Evolutionary conservation across 306 rosid genomes (phyloP).

Genomic region (Rosa lucieae): DNA sequence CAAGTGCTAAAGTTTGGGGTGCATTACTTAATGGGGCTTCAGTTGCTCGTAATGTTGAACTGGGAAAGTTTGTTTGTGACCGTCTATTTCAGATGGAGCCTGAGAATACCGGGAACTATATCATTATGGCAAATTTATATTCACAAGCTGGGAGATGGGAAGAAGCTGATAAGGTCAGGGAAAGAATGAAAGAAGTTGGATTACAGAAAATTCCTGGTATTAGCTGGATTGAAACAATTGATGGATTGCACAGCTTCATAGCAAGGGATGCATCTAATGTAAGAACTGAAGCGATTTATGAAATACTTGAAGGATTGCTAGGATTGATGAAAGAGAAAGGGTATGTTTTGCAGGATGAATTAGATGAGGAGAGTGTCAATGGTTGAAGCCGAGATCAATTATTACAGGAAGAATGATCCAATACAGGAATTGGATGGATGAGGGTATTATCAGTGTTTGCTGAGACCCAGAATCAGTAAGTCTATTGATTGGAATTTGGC

Average conservation of each 20-base stretch:
- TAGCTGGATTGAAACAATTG: slow-evolving; percentile 70
- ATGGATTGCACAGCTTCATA: slow-evolving; percentile 44
- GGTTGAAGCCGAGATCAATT: slow-evolving; percentile 28
- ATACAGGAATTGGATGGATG: not conserved
- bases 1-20: slow-evolving; percentile 89
- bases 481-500: not conserved
- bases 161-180: slow-evolving; percentile 70
- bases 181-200: slow-evolving; percentile 57
- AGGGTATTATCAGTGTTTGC: not conserved
- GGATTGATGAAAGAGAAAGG: slow-evolving; percentile 62
- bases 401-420: not conserved
- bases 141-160: slow-evolving; percentile 77
- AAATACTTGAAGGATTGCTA: slow-evolving; percentile 54
- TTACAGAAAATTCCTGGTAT: slow-evolving; percentile 64
- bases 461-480: not conserved
- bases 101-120: slow-evolving; percentile 73
- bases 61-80: slow-evolving; percentile 66
- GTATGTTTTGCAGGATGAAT: slow-evolving; percentile 38
- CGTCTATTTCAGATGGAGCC: slow-evolving; percentile 68
- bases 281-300: slow-evolving; percentile 50
- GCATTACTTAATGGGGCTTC: slow-evolving; percentile 82
- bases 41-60: slow-evolving; percentile 63
- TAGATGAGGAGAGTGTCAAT: slow-evolving; percentile 43
- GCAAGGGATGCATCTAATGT: slow-evolving; percentile 56
- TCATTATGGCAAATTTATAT: slow-evolving; percentile 84